Evolutionary conservation across 2,329 filamentous ascomycete species (phyloP), one percentile per base, ranked within the genome.

Genomic region (Pleurostoma richardsiae): DNA sequence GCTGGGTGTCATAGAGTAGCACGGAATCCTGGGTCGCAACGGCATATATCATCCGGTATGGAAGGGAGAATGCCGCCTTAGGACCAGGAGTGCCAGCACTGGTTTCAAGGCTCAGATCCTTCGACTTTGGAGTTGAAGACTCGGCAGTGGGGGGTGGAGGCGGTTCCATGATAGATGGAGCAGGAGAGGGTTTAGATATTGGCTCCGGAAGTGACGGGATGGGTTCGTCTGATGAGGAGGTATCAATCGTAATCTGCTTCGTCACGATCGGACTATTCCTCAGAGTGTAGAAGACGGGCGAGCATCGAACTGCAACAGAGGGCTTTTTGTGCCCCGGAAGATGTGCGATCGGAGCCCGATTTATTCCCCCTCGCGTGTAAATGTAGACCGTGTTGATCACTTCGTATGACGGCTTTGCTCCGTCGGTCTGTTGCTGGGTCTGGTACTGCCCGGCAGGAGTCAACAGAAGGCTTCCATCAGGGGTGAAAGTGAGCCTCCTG

Each of bases 311-410:
- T 2, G 91, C 94, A 8, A 99, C 89, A 0, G 94, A 97, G 0
- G 94, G 94, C 66, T 99, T 99, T 74, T 96, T 99, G 68, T 97
- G 92, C 2, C 94, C 94, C 0, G 94, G 94, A 5, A 99, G 77
- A 67, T 97, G 94, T 5, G 92, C 90, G 48, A 97, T 87, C 3
- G 94, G 94, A 2, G 94, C 90, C 64, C 95, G 96, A 70, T 96
- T 97, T 60, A 99, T 90, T 28, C 94, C 94, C 30, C 91, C 94
- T 57, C 94, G 79, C 0, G 92, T 96, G 66, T 99, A 99, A 45
- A 99, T 94, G 67, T 99, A 99, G 27, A 99, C 95, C 0, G 94
- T 99, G 62, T 99, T 99, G 57, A 88, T 90, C 44, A 96, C 79
- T 55, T 99, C 92, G 56, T 94, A 92, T 1, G 79, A 79, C 0